Evolutionary conservation across 2,329 filamentous ascomycete species (phyloP).

Genomic region (Cladosporium sp.): DNA sequence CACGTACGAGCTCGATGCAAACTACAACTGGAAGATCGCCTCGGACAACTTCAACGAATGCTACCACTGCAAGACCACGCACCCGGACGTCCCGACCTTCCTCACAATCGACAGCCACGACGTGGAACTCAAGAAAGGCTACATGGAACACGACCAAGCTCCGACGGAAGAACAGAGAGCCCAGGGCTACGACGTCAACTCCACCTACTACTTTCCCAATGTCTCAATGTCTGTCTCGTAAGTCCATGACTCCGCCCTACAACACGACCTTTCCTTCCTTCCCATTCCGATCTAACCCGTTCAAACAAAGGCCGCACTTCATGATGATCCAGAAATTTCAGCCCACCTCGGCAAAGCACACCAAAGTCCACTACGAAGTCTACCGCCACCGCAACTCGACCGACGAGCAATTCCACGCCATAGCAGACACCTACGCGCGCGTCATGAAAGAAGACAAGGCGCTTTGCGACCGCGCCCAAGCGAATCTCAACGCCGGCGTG

Average conservation of each 20-base stretch:
- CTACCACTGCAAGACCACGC: conserved; percentile 56
- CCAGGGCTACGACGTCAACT: conserved; percentile 41
- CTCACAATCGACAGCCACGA: conserved; percentile 52
- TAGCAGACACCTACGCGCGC: conserved; percentile 55
- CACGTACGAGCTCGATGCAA: conserved; percentile 49
- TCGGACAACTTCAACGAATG: conserved; percentile 62
- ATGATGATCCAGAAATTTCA: conserved; percentile 59
- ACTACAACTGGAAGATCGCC: conserved; percentile 56
- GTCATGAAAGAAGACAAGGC: conserved; percentile 60
- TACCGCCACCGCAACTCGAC: conserved; percentile 56
- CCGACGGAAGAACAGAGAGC: conserved; percentile 44
- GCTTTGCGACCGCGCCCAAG: conserved; percentile 54
- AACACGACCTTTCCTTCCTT: too few species aligned
- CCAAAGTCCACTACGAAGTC: conserved; percentile 56
- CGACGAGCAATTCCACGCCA: conserved; percentile 50
- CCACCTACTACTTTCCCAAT: conserved; percentile 47
- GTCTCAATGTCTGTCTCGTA: conserved; percentile 46
- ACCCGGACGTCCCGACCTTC: conserved; percentile 52
- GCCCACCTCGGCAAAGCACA: conserved; percentile 46
- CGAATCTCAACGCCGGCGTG: conserved; percentile 55
- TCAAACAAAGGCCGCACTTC: conserved; percentile 51
- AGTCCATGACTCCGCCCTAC: conserved; percentile 21
- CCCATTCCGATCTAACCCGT: neutral
- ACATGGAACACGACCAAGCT: conserved; percentile 44
- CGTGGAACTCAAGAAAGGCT: conserved; percentile 44